Conservation (phyloP, 2,329 filamentous ascomycete species). For the Alternaria incomplexa region DNA sequence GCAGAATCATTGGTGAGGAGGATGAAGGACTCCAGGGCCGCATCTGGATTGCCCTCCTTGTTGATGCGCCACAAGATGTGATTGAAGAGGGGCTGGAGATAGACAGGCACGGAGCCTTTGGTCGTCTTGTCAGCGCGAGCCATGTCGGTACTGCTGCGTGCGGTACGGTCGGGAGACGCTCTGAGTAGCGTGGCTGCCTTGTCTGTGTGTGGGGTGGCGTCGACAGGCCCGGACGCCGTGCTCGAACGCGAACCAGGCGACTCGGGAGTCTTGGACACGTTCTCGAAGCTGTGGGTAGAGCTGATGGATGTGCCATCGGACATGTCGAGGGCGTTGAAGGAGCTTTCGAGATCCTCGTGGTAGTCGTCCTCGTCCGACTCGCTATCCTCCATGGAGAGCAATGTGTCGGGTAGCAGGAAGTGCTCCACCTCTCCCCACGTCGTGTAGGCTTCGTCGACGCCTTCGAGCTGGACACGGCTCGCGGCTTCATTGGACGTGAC, state of each 20-base stretch:
- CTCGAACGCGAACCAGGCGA: constrained; percentile 49
- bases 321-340: constrained; percentile 45
- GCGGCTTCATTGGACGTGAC: constrained; percentile 51
- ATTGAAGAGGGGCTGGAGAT: constrained; percentile 57
- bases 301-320: constrained; percentile 51
- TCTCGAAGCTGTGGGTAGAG: constrained; percentile 51
- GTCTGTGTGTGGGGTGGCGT: constrained; percentile 34
- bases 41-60: constrained; percentile 55
- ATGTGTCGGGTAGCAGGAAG: constrained; percentile 55
- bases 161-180: constrained; percentile 34
- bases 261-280: constrained; percentile 47
- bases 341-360: constrained; percentile 47
- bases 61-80: constrained; percentile 60
- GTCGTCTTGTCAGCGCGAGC: constrained; percentile 29
- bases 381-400: constrained; percentile 56
- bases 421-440: constrained; percentile 59
- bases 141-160: constrained; percentile 38
- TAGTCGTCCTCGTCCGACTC: constrained; percentile 47
- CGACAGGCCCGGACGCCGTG: constrained; percentile 23
- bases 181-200: constrained; percentile 12
- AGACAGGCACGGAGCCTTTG: constrained; percentile 45
- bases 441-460: constrained; percentile 54
- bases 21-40: constrained; percentile 58
- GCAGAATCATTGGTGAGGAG: constrained; percentile 57
- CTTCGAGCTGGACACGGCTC: constrained; percentile 54